Percentiles rank a stretch among this genome's conserved stretches.
phyloP scores from a whole-genome alignment of 2,329 filamentous ascomycete species.

The Colletotrichum endophyticum region DNA sequence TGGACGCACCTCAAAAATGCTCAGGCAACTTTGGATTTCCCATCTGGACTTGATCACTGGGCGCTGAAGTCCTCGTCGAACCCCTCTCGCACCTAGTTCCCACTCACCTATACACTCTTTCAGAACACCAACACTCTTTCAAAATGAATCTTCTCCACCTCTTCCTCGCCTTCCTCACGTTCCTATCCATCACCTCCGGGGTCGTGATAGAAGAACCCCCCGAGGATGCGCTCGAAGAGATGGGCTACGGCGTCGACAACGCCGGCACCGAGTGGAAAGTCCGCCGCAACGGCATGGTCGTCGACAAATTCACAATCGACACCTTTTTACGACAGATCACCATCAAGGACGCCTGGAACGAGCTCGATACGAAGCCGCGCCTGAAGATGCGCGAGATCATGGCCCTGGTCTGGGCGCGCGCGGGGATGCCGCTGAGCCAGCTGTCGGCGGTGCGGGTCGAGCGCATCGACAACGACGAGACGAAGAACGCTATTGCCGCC shows the following conservation, averaged over 20 bases:
- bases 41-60: not conserved
- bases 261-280: not conserved
- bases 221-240: not conserved
- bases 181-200: not conserved
- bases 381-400: not conserved
- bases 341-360: not conserved
- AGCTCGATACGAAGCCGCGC: not conserved
- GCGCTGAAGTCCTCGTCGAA: not conserved
- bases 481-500: fast-evolving
- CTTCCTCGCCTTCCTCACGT: not conserved
- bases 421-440: not conserved
- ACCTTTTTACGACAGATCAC: fast-evolving
- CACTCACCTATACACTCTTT: not conserved
- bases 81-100: not conserved
- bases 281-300: not conserved
- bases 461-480: not conserved
- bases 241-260: not conserved
- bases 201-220: not conserved
- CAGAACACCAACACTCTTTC: not conserved
- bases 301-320: not conserved
- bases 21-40: not conserved
- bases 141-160: not conserved
- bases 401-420: not conserved
- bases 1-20: not conserved
- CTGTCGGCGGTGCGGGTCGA: not conserved